Evolutionary conservation across 208 protist genomes (phyloP).

Genomic region (Leishmania arabica): DNA sequence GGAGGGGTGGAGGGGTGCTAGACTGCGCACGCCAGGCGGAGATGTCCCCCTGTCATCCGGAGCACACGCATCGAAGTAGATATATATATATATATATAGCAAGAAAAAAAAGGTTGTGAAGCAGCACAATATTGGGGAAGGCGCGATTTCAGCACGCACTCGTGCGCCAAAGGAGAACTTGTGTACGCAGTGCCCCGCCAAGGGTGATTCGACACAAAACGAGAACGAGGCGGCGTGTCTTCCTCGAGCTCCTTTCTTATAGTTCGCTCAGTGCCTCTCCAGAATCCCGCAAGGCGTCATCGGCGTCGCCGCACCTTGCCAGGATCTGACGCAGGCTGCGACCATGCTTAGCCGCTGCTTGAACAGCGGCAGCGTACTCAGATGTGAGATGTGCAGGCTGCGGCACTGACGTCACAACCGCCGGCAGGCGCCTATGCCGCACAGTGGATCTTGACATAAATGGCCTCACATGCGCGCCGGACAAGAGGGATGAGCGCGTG

Average conservation of each 20-base stretch:
- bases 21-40: too few relatives aligned
- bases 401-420: neutral
- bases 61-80: too few relatives aligned
- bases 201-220: neutral
- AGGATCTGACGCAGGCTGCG: slow-evolving; percentile 12
- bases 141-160: neutral
- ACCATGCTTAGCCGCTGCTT: slow-evolving; percentile 9
- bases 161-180: neutral
- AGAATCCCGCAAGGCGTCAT: neutral
- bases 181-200: too few relatives aligned
- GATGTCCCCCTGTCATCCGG: too few relatives aligned
- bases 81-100: too few relatives aligned
- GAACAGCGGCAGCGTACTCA: slow-evolving; percentile 15
- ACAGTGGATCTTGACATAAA: neutral
- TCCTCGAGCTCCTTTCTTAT: neutral
- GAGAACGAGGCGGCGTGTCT: neutral
- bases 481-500: neutral
- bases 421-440: neutral
- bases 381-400: neutral
- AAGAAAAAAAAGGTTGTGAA: neutral
- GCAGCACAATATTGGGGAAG: neutral
- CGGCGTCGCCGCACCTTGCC: slow-evolving; percentile 3
- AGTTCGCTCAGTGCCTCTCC: neutral
- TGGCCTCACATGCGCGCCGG: neutral
- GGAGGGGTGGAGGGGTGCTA: too few relatives aligned